Percentiles rank a stretch among this genome's conserved stretches.
Evolutionary conservation across 441 rosid species (phyloP).

Genomic region (Melastoma candidum): DNA sequence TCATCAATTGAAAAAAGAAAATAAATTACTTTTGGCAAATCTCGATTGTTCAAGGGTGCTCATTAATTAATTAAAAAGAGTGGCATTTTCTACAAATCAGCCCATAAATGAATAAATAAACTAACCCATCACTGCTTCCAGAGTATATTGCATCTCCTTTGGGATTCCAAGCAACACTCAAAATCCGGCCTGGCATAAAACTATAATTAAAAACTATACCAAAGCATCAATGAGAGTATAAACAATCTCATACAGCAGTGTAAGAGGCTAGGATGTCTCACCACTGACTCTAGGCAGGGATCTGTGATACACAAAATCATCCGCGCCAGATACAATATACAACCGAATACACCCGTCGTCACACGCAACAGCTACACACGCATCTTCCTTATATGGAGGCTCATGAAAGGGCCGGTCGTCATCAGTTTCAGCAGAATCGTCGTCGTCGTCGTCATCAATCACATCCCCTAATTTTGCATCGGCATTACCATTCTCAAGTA

Average conservation of each 20-base stretch:
- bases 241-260: constrained; percentile 4
- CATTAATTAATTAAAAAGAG: too few relatives aligned
- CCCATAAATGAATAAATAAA: constrained; percentile 2
- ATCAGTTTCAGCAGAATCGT: constrained; percentile 44
- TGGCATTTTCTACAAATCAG: background rate
- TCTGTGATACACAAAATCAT: constrained; percentile 50
- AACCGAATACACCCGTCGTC: constrained; percentile 87
- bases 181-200: constrained; percentile 49
- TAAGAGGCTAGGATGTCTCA: constrained; percentile 40
- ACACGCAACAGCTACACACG: constrained; percentile 59
- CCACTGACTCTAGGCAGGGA: constrained; percentile 94
- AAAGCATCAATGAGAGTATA: constrained; percentile 15
- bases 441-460: constrained; percentile 21
- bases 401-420: constrained; percentile 43
- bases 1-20: too few relatives aligned
- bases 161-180: constrained; percentile 77
- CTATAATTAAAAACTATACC: constrained; percentile 9
- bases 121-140: constrained; percentile 96
- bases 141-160: constrained; percentile 58
- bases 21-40: too few relatives aligned
- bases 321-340: constrained; percentile 41
- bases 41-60: too few relatives aligned
- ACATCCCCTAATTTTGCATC: constrained; percentile 26
- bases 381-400: constrained; percentile 25
- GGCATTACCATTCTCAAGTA: constrained; percentile 40